Evolutionary conservation across 2,329 filamentous ascomycete genomes (phyloP), one percentile per base, ranked within the genome.

Genomic region (Fusarium nygamai): DNA sequence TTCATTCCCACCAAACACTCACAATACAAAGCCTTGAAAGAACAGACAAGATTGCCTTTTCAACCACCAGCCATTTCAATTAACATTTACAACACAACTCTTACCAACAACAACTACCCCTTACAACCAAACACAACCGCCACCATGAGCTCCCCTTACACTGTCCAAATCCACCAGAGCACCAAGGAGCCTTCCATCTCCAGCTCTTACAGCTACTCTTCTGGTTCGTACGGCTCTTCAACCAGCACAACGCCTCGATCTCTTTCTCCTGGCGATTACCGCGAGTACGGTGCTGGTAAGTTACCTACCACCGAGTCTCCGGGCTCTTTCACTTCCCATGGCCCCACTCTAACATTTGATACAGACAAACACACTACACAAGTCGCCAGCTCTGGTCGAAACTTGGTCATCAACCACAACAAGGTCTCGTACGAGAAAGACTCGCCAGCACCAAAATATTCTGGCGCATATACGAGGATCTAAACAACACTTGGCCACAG

Each of bases 281-380:
- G 81, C 56, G 80, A 81, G 59, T 80, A 82, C 67, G 78, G 74
- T 70, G 78, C 82, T 66, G 66, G 80, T 82, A 74, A 76, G 81
- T 74, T 68, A 36, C 50, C 61, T 70, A 56, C 46, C 44, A 51
- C 47, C 60, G 63, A 58, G 64, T 54, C 51, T 58, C 60, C 46
- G 27, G 62, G 41, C 64, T 64, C 36, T 64, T 50, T 54, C 60
- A 54, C 36, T 33, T 56, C 33, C 33, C 31, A 59, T 36, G 36
- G 53, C 46, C 64, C 71, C 58, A 64, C 76, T 72, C 71, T 79
- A 70, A 81, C 74, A 39, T 48, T 34, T 17, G 39, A 58, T 34
- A 7, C 56, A 82, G 80, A 62, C 29, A 74, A 77, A 34, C 78
- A 81, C 64, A 62, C 61, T 27, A 73, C 79, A n/a, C 46, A 71